These are phyloP conservation scores for Cucurbita moschata DNA, from an alignment of 306 rosid genomes.

Conservation along the genomic window DNA sequence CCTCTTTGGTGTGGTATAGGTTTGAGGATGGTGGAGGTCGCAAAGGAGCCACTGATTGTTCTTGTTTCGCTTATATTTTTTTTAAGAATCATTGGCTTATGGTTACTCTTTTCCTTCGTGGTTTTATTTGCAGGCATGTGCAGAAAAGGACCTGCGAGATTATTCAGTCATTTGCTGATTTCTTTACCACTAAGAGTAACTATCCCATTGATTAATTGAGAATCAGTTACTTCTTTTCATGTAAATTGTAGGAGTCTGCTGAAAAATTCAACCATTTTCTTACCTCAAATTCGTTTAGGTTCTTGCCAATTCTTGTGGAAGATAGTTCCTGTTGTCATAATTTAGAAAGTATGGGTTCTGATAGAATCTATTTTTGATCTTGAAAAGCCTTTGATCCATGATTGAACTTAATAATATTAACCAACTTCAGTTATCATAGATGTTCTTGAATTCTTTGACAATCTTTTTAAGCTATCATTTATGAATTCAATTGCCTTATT, in stretches of 20 bases:
- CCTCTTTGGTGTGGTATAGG: not conserved
- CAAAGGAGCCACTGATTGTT: not conserved
- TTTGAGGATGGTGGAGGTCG: not conserved
- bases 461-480: not conserved
- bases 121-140: constrained; percentile 4
- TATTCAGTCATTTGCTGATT: not conserved
- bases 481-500: not conserved
- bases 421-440: not conserved
- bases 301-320: not conserved
- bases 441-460: not conserved
- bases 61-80: not conserved
- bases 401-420: not conserved
- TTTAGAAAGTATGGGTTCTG: not conserved
- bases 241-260: not conserved
- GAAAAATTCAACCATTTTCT: not conserved
- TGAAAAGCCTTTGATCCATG: not conserved
- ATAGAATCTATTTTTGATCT: not conserved
- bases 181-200: not conserved
- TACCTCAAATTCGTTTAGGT: not conserved
- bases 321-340: not conserved
- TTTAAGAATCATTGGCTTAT: not conserved
- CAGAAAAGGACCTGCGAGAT: not conserved
- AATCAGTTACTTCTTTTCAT: not conserved
- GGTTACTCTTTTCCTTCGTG: not conserved
- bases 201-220: not conserved